Conservation (phyloP, 345 rosid species). For the Hibiscus mutabilis region DNA sequence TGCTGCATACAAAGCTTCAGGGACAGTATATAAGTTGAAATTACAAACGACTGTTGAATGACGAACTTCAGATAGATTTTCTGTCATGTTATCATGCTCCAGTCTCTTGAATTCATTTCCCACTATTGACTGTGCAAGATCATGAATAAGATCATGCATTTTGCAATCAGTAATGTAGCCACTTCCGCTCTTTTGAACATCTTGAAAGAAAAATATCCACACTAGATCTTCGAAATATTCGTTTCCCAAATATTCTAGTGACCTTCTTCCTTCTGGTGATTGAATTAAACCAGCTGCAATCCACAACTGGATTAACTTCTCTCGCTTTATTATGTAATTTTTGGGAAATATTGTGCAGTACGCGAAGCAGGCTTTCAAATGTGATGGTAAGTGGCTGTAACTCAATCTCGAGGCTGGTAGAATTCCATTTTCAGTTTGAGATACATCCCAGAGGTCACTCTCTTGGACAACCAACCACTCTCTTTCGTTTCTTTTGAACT, state of each 20-base stretch:
- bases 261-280: background rate
- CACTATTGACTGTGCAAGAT: conserved; percentile 18
- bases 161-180: background rate
- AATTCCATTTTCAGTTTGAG: conserved; percentile 13
- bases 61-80: background rate
- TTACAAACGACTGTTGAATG: conserved; percentile 7
- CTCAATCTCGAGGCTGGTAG: conserved; percentile 20
- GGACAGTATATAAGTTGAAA: background rate
- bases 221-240: conserved; percentile 20
- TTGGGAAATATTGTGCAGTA: conserved; percentile 26
- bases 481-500: conserved; percentile 13
- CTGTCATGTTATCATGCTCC: background rate
- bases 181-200: background rate
- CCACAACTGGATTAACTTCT: conserved; percentile 20
- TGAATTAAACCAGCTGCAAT: conserved; percentile 23
- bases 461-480: conserved; percentile 19
- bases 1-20: conserved; percentile 10
- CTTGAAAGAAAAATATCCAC: conserved; percentile 24
- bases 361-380: conserved; percentile 20
- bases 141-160: conserved; percentile 33
- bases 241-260: conserved; percentile 12
- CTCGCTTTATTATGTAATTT: conserved; percentile 11
- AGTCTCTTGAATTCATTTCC: conserved; percentile 5
- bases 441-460: conserved; percentile 16
- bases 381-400: conserved; percentile 22